These are phyloP conservation scores for Aspergillus affinis DNA, from an alignment of 495 filamentous ascomycete species.

Conservation along the genomic window DNA sequence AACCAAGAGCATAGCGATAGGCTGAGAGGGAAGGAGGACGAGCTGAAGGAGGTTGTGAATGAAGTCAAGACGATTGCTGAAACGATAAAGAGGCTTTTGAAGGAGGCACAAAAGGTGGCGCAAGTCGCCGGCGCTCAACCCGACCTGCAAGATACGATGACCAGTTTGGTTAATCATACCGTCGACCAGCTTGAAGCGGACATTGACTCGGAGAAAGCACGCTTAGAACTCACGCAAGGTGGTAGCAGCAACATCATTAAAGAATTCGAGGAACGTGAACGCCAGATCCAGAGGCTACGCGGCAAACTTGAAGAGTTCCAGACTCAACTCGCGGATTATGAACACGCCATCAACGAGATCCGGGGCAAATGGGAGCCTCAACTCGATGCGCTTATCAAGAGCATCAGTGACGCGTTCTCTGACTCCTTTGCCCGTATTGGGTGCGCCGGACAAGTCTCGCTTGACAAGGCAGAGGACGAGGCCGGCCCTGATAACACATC, in stretches of 20 bases:
- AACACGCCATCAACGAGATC: constrained; percentile 57
- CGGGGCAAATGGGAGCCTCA: constrained; percentile 75
- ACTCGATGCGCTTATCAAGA: constrained; percentile 71
- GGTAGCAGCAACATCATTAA: constrained; percentile 73
- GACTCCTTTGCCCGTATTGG: constrained; percentile 91
- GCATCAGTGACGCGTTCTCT: constrained; percentile 85
- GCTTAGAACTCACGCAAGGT: constrained; percentile 76
- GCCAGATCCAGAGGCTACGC: constrained; percentile 55
- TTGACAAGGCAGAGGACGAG: constrained; percentile 50
- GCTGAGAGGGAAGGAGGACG: constrained; percentile 46
- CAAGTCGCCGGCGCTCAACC: constrained; percentile 15
- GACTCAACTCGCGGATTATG: constrained; percentile 48
- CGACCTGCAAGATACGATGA: constrained; percentile 33
- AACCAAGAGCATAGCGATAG: constrained; percentile 57
- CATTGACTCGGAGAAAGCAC: constrained; percentile 69
- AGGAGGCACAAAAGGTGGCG: constrained; percentile 34
- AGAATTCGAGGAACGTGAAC: constrained; percentile 72
- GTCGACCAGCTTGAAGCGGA: constrained; percentile 68
- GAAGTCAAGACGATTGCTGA: constrained; percentile 31
- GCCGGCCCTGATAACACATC: constrained; percentile 35
- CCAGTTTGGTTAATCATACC: constrained; percentile 42
- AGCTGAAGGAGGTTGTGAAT: constrained; percentile 37
- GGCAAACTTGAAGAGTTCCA: constrained; percentile 44
- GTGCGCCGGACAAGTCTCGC: constrained; percentile 86
- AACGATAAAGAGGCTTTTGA: constrained; percentile 33